Evolutionary conservation across 352 stramenopile genomes (phyloP).

Genomic region (Elongisporangium anandrum): DNA sequence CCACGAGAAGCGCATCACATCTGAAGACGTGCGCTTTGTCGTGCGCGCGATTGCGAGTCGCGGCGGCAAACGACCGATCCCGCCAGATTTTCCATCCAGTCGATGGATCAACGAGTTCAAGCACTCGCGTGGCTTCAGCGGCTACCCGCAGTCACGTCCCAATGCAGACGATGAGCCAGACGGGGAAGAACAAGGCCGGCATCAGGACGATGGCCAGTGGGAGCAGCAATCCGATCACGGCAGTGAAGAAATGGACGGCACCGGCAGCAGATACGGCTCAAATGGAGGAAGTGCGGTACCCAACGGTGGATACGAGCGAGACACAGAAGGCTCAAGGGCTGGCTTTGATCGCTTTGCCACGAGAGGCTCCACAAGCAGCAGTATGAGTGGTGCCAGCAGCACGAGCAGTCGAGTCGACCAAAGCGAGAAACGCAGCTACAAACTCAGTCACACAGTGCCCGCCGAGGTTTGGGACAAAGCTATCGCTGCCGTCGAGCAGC

Average conservation of each 20-base stretch:
- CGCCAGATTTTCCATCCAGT: constrained; percentile 39
- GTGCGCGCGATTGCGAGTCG: constrained; percentile 41
- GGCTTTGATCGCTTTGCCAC: constrained; percentile 14
- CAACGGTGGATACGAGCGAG: constrained; percentile 23
- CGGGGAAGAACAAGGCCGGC: neutral
- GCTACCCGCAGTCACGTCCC: neutral
- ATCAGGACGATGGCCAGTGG: neutral
- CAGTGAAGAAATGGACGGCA: neutral
- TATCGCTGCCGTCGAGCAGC: constrained; percentile 46
- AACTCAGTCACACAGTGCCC: constrained; percentile 51
- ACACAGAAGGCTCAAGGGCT: constrained; percentile 20
- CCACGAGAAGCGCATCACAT: constrained; percentile 35
- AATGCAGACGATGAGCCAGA: neutral
- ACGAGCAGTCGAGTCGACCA: constrained; percentile 11
- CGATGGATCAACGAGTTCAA: constrained; percentile 50
- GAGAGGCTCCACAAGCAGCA: constrained; percentile 8
- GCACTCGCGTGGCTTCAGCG: constrained; percentile 34
- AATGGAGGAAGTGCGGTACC: neutral
- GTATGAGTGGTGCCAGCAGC: constrained; percentile 5
- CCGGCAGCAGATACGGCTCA: neutral
- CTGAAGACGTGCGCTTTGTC: constrained; percentile 42
- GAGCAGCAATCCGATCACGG: neutral
- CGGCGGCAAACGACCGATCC: constrained; percentile 19
- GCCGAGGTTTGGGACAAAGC: constrained; percentile 54
- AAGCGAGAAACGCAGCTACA: constrained; percentile 33